Base-by-base conservation (phyloP, 306 rosid species). In the Gynostemma pentaphyllum region DNA sequence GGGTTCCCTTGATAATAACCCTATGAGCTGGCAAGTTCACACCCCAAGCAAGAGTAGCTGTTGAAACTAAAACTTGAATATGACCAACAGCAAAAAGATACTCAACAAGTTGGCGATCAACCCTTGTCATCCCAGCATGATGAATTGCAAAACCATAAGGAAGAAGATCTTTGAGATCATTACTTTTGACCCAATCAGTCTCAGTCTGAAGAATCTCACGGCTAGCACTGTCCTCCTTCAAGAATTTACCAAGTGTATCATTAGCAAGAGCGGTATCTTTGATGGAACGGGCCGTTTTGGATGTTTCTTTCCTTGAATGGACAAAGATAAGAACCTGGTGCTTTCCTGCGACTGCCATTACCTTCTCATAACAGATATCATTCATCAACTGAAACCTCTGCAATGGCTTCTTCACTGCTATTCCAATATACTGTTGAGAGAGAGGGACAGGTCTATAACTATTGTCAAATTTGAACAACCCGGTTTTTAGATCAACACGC, bases 321-420 rank as follows among this genome's bases (percentile, higher is more conserved):
- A 91, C 98, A 82, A 91, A 91, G 41, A 91, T 88, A 69, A 91
- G 98, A 69, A 91, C 81, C 68, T 91, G 98, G 77, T 91, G 95
- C 68, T 91, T 91, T 40, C 98, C 98, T n/a, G 98, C 96, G 28
- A 84, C 92, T 49, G 77, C 96, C 86, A 91, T 74, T 30, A 91
- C 98, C 79, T 91, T 91, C 68, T 88, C 90, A 49, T 91, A 91
- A 60, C 98, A 91, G 66, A 91, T 72, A 55, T 91, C 98, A 54
- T 91, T 92, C 98, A 92, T 92, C 88, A 92, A 84, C 70, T 92
- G 98, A 54, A 92, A 92, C 83, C 98, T 84, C 82, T 92, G 98
- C 68, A 92, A 80, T 1, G 98, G 98, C 80, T 92, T 92, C 88
- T 86, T 92, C 18, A 92, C 90, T 42, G 79, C 81, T 67, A 92